Base-by-base conservation (phyloP, 2,329 filamentous ascomycete species). In the Microsporum ferrugineum region DNA sequence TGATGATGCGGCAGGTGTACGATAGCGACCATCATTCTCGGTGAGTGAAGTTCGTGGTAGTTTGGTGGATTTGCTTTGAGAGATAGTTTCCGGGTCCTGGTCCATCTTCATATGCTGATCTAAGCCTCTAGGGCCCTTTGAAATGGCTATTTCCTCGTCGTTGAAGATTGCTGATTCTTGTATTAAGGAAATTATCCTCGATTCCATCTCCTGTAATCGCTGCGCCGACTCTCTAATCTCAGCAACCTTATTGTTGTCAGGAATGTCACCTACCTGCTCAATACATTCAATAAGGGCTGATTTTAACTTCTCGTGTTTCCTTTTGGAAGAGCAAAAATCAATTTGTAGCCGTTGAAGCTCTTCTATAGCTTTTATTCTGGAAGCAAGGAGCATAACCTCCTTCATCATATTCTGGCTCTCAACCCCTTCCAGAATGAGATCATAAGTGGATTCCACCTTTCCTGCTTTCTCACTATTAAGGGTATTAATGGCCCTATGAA, bases 331-430 rank as follows among this genome's bases (percentile, higher is more conserved):
- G 10, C 68, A 60, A 39, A 76, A 71, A 2, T 66, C 61, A 4
- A 58, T 55, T 53, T 68, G 70, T 33, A 73, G 64, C 10, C 62
- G 60, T 58, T 72, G 69, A 39, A 77, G 62, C 14, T 63, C 62
- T 51, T 73, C 67, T 58, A 77, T 70, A 4, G 74, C 71, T 55
- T 73, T 68, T 27, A 77, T 74, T 61, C 70, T 73, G 34, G 65
- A 63, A 14, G 70, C 70, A 27, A 77, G 68, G 12, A 60, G 61
- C 59, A 73, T 73, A 62, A 74, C 74, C 61, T 72, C 68, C 2
- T 68, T 61, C 29, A 74, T 66, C 55, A 76, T 57, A 29, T 74
- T 71, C 12, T 71, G 68, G 1, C 68, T 66, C 59, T 68, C 66
- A 12, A 64, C 56, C 3, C 73, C 74, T 60, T 71, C 69, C 68